These are phyloP conservation scores for Macrolepiota fuliginosa DNA, from an alignment of 768 basidiomycete genomes.

Conservation along the genomic window DNA sequence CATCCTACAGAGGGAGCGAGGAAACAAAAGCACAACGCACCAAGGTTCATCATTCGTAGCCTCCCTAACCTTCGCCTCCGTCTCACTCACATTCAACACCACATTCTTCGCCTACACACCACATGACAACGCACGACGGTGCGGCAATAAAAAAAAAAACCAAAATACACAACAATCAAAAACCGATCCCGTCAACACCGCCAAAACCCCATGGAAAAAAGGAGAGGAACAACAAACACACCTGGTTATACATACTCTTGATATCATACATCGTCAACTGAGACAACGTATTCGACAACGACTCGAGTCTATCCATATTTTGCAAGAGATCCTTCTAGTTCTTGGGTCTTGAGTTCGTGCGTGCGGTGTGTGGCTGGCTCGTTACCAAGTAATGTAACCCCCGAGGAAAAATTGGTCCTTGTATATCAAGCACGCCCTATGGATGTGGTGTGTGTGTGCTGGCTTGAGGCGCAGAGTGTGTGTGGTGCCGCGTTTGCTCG, in stretches of 20 bases:
- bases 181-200: background rate
- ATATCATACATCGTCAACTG: conserved; percentile 90
- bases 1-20: background rate
- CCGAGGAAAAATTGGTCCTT: too few relatives aligned
- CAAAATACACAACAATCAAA: background rate
- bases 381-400: too few relatives aligned
- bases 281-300: conserved; percentile 71
- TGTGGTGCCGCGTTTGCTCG: too few relatives aligned
- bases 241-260: conserved; percentile 94
- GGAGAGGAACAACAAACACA: conserved; percentile 22
- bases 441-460: too few relatives aligned
- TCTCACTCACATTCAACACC: conserved; percentile 94
- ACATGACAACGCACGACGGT: background rate
- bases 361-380: too few relatives aligned
- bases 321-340: too few relatives aligned
- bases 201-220: background rate
- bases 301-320: conserved; percentile 76
- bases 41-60: conserved; percentile 99
- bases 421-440: too few relatives aligned
- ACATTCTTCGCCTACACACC: conserved; percentile 82
- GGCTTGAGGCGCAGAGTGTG: too few relatives aligned
- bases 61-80: conserved; percentile 94
- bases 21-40: conserved; percentile 44
- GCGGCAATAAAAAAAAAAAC: too few relatives aligned
- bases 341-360: too few relatives aligned